phyloP scores from a whole-genome alignment of 768 basidiomycete genomes.

The Pulveroboletus sp. region DNA sequence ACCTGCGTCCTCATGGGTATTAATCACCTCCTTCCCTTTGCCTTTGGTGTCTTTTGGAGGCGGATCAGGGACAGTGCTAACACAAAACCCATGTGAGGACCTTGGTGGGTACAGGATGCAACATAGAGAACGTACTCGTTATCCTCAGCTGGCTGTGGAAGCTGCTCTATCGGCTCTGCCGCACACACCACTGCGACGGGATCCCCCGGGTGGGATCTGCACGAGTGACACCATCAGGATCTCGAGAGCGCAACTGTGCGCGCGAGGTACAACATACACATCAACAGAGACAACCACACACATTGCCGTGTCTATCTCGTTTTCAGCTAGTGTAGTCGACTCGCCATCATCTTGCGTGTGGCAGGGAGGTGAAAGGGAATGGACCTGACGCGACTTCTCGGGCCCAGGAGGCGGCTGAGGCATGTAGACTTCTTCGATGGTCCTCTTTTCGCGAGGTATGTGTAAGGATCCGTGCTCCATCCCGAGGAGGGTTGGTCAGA shows the following conservation, averaged over 20 bases:
- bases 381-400: not conserved
- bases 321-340: not conserved
- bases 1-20: too few species aligned
- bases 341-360: not conserved
- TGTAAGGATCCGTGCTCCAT: too few species aligned
- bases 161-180: not conserved
- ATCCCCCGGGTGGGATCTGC: not conserved
- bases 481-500: too few species aligned
- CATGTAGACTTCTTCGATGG: too few species aligned
- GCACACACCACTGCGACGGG: not conserved
- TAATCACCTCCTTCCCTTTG: constrained; percentile 1
- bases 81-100: too few species aligned
- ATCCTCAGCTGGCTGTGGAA: not conserved
- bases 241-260: not conserved
- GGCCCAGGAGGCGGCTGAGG: not conserved
- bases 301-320: not conserved
- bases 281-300: not conserved
- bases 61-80: not conserved
- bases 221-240: not conserved
- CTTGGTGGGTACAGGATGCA: not conserved
- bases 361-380: not conserved
- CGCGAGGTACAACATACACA: not conserved
- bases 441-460: too few species aligned
- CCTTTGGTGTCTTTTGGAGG: not conserved
- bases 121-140: not conserved